Percentiles rank a stretch among this genome's conserved stretches.
phyloP scores from a whole-genome alignment of 2,329 filamentous ascomycete species.

The Apiospora arundinis region DNA sequence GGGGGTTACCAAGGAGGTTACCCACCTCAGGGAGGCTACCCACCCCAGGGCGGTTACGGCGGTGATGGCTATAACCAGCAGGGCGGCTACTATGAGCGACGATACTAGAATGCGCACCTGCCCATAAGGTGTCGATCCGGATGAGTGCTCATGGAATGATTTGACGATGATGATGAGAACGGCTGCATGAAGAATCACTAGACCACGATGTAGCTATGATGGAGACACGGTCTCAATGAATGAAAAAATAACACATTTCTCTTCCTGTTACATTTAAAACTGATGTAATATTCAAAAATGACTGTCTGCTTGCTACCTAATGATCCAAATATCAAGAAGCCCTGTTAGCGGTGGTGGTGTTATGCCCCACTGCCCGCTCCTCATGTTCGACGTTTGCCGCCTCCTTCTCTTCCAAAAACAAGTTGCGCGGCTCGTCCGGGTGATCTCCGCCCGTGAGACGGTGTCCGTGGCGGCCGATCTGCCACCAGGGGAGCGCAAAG shows the following conservation, averaged over 20 bases:
- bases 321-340: neutral
- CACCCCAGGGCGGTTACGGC: slow-evolving; percentile 2
- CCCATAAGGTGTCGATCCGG: neutral
- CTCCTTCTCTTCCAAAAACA: neutral
- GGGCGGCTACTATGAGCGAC: slow-evolving; percentile 7
- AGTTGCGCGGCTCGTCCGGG: neutral
- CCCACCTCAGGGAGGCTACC: neutral
- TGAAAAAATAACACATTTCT: neutral
- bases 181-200: neutral
- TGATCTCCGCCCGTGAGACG: slow-evolving; percentile 5
- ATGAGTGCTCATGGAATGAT: neutral
- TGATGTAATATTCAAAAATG: too few species aligned
- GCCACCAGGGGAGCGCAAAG: slow-evolving; percentile 58
- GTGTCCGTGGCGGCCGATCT: slow-evolving; percentile 17
- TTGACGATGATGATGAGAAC: neutral
- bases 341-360: neutral
- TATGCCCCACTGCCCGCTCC: neutral
- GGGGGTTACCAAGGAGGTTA: neutral
- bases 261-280: neutral
- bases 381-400: neutral
- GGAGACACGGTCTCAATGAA: neutral
- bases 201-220: neutral
- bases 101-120: neutral
- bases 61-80: slow-evolving; percentile 13
- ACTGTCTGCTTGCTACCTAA: too few species aligned